Base-by-base conservation (phyloP, 2,329 filamentous ascomycete genomes). In the Nigrospora oryzae region DNA sequence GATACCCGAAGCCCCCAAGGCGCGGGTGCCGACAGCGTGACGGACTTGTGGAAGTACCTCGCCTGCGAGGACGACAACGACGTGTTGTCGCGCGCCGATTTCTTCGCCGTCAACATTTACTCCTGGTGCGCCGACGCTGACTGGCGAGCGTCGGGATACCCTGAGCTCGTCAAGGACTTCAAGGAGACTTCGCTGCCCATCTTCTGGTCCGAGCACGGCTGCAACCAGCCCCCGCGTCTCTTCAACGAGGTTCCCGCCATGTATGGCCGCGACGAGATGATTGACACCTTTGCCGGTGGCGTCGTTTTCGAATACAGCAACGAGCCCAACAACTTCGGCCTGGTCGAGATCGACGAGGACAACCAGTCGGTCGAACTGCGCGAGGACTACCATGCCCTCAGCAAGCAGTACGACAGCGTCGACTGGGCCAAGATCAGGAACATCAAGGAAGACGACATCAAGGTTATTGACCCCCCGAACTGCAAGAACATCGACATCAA, bases 171-270 rank as follows among this genome's bases (percentile, higher is more conserved):
- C 39, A 60, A 67, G 1, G 77, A 79, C 60, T 87, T 89, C 67
- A 64, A 69, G 51, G 72, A 73, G 52, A 77, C 75, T 34, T 75
- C 79, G 17, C 73, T 88, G 30, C 85, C 85, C 36, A 73, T 89
- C 56, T 89, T 89, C 72, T 89, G 86, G 71, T 85, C 81, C 52
- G 86, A 90, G 60, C 82, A 73, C 55, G 85, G 85, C 49, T 89
- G 85, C 75, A 89, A 87, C 67, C 66, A 71, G 41, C 56, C 65
- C 13, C 80, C 83, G 12, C 83, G 86, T 48, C 64, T 78, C 54
- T 90, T 88, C 67, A 81, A 83, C 53, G 86, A 90, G 64, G 81
- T 87, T 8, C 71, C 70, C 47, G 71, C 80, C 46, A 77, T 90
- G 49, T 89, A 89, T 63, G 75, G 83, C 46, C 59, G 70, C 36